Conservation (phyloP, 139 green algal genomes). For the Eudorina sp. region DNA sequence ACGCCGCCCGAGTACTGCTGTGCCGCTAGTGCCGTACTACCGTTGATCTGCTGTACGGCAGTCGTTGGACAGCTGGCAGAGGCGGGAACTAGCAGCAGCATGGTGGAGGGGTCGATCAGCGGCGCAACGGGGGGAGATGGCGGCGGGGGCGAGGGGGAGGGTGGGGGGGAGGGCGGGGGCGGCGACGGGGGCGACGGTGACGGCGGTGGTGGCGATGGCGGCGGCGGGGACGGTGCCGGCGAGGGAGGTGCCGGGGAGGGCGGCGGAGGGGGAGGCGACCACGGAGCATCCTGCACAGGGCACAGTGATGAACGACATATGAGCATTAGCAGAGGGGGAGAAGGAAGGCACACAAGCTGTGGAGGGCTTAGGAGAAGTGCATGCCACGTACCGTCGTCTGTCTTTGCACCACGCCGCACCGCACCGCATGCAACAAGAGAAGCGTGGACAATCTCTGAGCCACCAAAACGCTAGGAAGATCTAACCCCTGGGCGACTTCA, state of each 20-base stretch:
- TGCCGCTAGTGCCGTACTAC: not conserved
- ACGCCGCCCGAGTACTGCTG: not conserved
- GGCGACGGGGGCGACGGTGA: not conserved
- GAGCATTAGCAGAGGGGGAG: too few relatives aligned
- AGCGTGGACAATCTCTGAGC: too few relatives aligned
- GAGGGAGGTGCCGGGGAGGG: not conserved
- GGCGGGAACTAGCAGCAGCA: not conserved
- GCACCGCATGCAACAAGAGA: not conserved
- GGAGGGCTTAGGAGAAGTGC: not conserved
- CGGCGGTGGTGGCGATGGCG: not conserved
- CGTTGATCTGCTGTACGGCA: not conserved
- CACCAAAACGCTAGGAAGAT: too few relatives aligned
- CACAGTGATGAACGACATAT: not conserved
- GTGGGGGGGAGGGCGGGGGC: not conserved
- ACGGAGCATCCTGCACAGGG: not conserved
- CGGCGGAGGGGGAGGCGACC: slow-evolving; percentile 3
- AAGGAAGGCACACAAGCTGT: not conserved
- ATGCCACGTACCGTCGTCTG: not conserved
- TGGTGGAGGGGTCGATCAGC: not conserved
- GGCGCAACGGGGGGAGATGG: not conserved
- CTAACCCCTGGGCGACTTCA: too few relatives aligned
- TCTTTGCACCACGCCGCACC: not conserved
- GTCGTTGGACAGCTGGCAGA: not conserved
- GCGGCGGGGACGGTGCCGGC: not conserved
- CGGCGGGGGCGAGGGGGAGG: not conserved